phyloP scores from a whole-genome alignment of 108 stramenopile genomes.

The Fragilaria crotonensis region DNA sequence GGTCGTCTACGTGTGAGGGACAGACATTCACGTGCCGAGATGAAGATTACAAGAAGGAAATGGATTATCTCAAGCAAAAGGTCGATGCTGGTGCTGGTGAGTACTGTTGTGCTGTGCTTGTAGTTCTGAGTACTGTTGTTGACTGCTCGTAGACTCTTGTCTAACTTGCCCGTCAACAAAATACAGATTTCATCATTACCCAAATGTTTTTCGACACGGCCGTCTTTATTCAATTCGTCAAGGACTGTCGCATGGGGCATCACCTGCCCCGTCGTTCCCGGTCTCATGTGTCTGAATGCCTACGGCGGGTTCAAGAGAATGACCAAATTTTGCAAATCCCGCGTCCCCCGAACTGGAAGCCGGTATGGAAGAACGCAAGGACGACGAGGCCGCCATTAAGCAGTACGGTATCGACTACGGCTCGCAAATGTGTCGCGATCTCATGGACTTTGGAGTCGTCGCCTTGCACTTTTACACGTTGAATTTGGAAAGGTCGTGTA shows the following conservation, averaged over 20 bases:
- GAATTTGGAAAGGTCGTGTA: constrained; percentile 93
- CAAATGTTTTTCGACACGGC: constrained; percentile 99
- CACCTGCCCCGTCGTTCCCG: constrained; percentile 91
- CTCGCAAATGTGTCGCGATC: constrained; percentile 76
- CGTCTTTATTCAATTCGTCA: constrained; percentile 87
- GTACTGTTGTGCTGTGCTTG: constrained; percentile 11
- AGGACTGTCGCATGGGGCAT: constrained; percentile 93
- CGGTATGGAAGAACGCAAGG: constrained; percentile 85
- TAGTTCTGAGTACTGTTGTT: neutral
- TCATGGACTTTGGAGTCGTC: constrained; percentile 68
- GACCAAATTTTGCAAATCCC: constrained; percentile 98
- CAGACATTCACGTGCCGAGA: constrained; percentile 87
- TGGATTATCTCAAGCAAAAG: constrained; percentile 96
- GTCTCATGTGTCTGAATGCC: constrained; percentile 98
- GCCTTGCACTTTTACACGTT: constrained; percentile 97
- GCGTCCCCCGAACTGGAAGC: constrained; percentile 83
- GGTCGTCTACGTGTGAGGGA: constrained; percentile 75
- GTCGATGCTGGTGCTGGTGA: constrained; percentile 91
- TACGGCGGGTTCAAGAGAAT: constrained; percentile 96
- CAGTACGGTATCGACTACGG: constrained; percentile 91
- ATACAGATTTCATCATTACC: constrained; percentile 91
- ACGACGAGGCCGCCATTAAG: constrained; percentile 84
- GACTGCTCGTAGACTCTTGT: neutral
- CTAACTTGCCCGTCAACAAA: neutral
- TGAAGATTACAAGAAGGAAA: constrained; percentile 93